Evolutionary conservation across 768 basidiomycete species (phyloP), one percentile per base, ranked within the genome.

Genomic region (Heimioporus sp.): DNA sequence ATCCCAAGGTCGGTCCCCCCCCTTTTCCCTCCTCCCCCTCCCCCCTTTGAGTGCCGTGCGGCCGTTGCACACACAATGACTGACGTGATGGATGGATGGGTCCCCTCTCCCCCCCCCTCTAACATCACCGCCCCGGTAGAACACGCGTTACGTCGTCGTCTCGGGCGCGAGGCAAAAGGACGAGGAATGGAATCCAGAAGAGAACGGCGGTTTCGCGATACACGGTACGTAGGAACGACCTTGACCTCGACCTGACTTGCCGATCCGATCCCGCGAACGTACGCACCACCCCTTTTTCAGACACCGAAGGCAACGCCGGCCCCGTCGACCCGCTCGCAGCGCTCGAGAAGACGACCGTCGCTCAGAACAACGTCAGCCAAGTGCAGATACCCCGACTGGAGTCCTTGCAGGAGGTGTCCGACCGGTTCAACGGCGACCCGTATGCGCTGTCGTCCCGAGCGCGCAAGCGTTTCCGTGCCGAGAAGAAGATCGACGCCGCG

Each of bases 121-220:
- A 32, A 16, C 35, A 12, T 35, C 35, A 9, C 35, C 11, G 6
- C 35, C 35, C 16, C 21, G 12, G 16, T 31, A 51, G 97, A 97
- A 98, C 63, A 96, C 97, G 1, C 83, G 89, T 16, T 99, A 99
- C 63, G 86, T 97, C 20, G 97, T 98, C 2, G 78, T 82, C 3
- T 88, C 88, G 19, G 97, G 97, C 5, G 97, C 97, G n/a, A 78
- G 89, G 52, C 87, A 90, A 66, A 95, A 99, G 68, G 88, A 92
- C 48, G 90, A 96, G 64, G 93, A 97, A 45, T 98, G 97, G 97
- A 78, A 98, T 66, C 95, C 96, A 1, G 93, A 88, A 65, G 94
- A 97, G 70, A 91, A 96, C 53, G 96, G 96, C 6, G 94, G 94
- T 0, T 97, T 80, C 60, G 92, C 92, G 39, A 76, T 92, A 19